Evolutionary conservation across 495 filamentous ascomycete species (phyloP), one percentile per base, ranked within the genome.

Genomic region (Penicillium coffeae): DNA sequence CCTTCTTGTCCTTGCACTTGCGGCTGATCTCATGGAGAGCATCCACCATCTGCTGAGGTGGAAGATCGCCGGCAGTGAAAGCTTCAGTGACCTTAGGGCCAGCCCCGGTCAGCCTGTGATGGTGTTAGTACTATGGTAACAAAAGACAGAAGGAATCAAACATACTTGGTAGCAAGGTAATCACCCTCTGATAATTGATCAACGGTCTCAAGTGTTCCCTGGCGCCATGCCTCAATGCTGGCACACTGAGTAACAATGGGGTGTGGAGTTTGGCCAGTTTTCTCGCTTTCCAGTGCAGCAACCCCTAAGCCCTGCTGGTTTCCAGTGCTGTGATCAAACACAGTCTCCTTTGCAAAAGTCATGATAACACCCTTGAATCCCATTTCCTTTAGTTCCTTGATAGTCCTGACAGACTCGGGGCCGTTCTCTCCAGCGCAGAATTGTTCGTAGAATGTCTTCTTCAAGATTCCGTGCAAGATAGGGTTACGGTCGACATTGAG

Each of bases 151-250:
- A 1, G 36, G 21, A 19, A 2, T n/a, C 2, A 13, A 5, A 15
- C 75, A 52, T 69, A 83, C 75, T 96, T 96, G 35, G 94, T 65
- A 2, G 87, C 89, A 10, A 95, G 77, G 57, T 88, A 95, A 54
- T 95, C 89, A 9, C 83, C 84, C 3, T 76, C 70, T 7, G 71
- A 69, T 0, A 85, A 70, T 56, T 92, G 77, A 2, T 76, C 66
- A 2, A 95, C 78, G 0, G 89, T 92, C 53, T 86, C 75, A 18
- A 90, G 39, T 8, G 84, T 86, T 4, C 87, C 87, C 16, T 77
- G 70, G 19, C 76, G 71, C 89, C 89, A 95, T 2, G 76, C 72
- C 37, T 72, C 71, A 39, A 92, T 81, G 51, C 88, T 83, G 27
- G 71, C 70, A 38, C 69, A 71, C 8, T 48, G 62, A 10, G 35